Conservation (phyloP, 2,329 filamentous ascomycete species). For the Aspergillus ustus region DNA sequence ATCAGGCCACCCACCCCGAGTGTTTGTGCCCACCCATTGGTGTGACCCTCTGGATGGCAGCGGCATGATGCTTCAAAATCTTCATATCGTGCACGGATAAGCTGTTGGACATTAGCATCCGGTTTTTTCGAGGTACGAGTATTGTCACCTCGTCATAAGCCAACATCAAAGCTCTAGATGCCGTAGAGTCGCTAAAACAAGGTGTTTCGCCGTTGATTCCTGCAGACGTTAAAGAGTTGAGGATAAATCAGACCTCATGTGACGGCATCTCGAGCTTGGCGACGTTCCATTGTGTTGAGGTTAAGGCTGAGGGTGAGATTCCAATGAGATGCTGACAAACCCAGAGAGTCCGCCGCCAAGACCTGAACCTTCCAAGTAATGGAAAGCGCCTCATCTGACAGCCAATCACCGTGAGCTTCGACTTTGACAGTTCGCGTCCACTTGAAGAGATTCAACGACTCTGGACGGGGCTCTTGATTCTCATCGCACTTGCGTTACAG, state of each 20-base stretch:
- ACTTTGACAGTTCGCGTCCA: too few species aligned
- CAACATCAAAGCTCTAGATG: constrained; percentile 28
- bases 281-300: background rate
- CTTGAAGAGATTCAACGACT: too few species aligned
- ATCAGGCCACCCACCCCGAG: constrained; percentile 15
- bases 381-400: background rate
- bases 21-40: constrained; percentile 14
- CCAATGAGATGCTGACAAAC: background rate
- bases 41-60: constrained; percentile 11
- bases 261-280: background rate
- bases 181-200: constrained; percentile 20
- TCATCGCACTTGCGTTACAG: too few species aligned
- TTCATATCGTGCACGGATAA: background rate
- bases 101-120: background rate
- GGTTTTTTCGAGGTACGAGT: accelerated
- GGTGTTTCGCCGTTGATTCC: constrained; percentile 14
- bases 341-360: background rate
- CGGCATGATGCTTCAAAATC: constrained; percentile 11
- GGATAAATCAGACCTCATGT: constrained; percentile 7
- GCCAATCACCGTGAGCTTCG: background rate
- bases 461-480: too few species aligned
- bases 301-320: background rate
- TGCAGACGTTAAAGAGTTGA: background rate
- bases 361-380: constrained; percentile 6
- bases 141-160: constrained; percentile 26